phyloP scores from a whole-genome alignment of 345 rosid species.

The Arabidopsis arenosa region DNA sequence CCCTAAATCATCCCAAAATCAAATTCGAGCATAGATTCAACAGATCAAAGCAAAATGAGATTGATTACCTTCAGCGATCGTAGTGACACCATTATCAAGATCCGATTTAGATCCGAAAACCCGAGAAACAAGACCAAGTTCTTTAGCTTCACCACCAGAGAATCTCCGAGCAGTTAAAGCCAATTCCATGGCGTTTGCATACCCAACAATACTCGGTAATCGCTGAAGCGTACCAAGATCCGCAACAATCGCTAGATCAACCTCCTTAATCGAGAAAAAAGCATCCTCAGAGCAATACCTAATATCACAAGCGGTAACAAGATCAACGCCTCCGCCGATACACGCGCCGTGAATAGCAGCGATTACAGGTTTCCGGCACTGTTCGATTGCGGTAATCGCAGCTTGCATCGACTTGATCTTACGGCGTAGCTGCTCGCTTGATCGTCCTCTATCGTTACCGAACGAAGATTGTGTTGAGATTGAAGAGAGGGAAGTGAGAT shows the following conservation, averaged over 20 bases:
- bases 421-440: conserved; percentile 59
- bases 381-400: conserved; percentile 76
- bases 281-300: conserved; percentile 69
- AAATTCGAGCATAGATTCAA: no score
- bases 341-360: conserved; percentile 78
- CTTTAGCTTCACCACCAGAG: conserved; percentile 72
- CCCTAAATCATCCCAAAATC: not conserved
- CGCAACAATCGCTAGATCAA: conserved; percentile 76
- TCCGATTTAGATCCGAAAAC: conserved; percentile 67
- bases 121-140: conserved; percentile 71
- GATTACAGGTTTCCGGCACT: conserved; percentile 82
- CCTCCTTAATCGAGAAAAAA: conserved; percentile 81
- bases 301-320: conserved; percentile 79
- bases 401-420: conserved; percentile 65
- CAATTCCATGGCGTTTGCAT: conserved; percentile 71
- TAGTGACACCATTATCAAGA: conserved; percentile 54
- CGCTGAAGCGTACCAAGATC: conserved; percentile 93
- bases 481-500: conserved; percentile 52
- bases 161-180: conserved; percentile 73
- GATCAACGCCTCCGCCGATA: conserved; percentile 73
- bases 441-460: conserved; percentile 56
- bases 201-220: conserved; percentile 73
- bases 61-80: conserved; percentile 67
- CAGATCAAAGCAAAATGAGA: no score
- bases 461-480: conserved; percentile 28